Conservation (phyloP, 352 stramenopile genomes). For the Globisporangium carolinianum region DNA sequence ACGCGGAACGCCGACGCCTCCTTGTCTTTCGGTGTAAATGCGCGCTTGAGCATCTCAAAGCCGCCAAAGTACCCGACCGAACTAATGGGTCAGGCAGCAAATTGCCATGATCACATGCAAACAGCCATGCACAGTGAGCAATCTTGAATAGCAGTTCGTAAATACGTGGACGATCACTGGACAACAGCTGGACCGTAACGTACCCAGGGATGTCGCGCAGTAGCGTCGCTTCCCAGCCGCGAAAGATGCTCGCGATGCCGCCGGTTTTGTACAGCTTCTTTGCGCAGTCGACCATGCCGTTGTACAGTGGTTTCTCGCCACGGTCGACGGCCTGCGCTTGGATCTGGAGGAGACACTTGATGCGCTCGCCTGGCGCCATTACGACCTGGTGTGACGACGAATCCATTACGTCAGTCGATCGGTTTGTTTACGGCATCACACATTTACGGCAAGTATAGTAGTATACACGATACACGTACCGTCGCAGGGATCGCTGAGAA, state of each 20-base stretch:
- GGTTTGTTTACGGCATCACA: no score
- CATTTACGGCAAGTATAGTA: no score
- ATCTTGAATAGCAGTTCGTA: no score
- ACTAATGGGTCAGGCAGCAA: constrained; percentile 20
- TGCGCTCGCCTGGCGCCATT: constrained; percentile 94
- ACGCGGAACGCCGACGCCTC: constrained; percentile 83
- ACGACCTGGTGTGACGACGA: constrained; percentile 30
- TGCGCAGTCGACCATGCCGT: constrained; percentile 93
- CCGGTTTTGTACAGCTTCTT: constrained; percentile 90
- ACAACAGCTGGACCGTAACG: constrained; percentile 12
- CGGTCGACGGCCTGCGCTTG: constrained; percentile 83
- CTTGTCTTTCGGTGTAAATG: constrained; percentile 73
- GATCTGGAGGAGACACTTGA: constrained; percentile 95
- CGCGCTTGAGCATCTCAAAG: constrained; percentile 90
- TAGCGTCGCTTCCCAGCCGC: constrained; percentile 92
- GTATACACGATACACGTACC: constrained; percentile 1
- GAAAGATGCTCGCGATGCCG: constrained; percentile 91
- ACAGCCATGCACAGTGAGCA: no score
- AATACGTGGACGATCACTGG: no score
- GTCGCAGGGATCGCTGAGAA: constrained; percentile 88
- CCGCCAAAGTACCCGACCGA: constrained; percentile 93
- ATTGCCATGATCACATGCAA: no score
- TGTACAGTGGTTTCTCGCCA: constrained; percentile 84
- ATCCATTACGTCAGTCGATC: no score
- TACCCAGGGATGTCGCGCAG: constrained; percentile 92